These are phyloP conservation scores for Stephania yunnanensis DNA, from an alignment of 164 flowering plant genomes.

Conservation along the genomic window DNA sequence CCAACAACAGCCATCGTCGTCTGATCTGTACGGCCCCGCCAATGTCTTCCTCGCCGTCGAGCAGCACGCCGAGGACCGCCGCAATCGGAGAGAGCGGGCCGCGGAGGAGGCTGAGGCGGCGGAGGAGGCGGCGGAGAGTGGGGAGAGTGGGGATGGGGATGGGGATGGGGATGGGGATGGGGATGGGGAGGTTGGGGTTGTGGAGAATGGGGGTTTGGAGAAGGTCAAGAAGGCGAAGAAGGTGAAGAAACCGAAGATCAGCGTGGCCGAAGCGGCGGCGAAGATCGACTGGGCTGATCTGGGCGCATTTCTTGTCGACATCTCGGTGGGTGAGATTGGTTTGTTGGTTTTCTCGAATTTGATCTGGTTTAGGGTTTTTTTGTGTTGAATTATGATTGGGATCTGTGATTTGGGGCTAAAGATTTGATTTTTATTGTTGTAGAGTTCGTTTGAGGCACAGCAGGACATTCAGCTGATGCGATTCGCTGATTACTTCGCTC, in stretches of 20 bases:
- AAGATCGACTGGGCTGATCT: constrained; percentile 1
- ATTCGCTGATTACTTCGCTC: constrained; percentile 75
- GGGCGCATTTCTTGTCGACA: background rate
- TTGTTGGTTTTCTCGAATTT: background rate
- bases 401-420: background rate
- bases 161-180: background rate
- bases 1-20: background rate
- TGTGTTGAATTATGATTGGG: background rate
- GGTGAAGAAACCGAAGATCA: background rate
- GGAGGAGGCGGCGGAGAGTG: background rate
- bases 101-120: background rate
- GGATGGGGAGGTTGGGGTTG: background rate
- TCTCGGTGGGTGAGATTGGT: background rate
- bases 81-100: background rate
- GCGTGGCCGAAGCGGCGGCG: background rate
- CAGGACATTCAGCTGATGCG: constrained; percentile 70
- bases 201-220: background rate
- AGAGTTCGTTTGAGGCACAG: constrained; percentile 57
- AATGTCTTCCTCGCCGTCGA: background rate
- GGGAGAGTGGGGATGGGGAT: background rate
- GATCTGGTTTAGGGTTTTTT: background rate
- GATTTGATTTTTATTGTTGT: background rate
- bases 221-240: background rate
- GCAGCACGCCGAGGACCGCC: background rate
- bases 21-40: no score